Percentiles rank a stretch among this genome's conserved stretches.
These are phyloP conservation scores for Jaminaea rosea DNA, from an alignment of 1,284 basidiomycete species.

Conservation along the genomic window DNA sequence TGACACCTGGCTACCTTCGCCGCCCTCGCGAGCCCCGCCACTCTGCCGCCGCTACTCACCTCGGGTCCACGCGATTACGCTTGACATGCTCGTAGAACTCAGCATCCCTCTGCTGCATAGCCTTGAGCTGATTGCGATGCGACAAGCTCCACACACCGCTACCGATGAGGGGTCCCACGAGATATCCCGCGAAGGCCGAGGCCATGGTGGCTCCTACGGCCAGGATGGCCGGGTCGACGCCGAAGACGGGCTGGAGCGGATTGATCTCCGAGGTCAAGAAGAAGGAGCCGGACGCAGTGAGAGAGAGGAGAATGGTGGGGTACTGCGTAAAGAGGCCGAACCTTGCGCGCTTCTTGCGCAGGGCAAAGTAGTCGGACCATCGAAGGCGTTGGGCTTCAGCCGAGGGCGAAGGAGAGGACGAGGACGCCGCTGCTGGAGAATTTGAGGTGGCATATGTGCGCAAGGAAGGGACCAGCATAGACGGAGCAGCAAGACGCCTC, in stretches of 20 bases:
- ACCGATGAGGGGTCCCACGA: slow-evolving; percentile 37
- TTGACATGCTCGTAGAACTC: slow-evolving; percentile 41
- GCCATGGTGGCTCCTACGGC: slow-evolving; percentile 35
- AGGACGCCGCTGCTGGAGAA: too few species aligned
- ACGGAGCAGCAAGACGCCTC: too few species aligned
- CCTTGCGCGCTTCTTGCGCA: too few species aligned
- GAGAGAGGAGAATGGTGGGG: slow-evolving; percentile 36
- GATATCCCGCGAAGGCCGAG: slow-evolving; percentile 26
- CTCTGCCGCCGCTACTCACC: too few species aligned
- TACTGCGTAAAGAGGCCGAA: too few species aligned
- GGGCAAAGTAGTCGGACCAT: too few species aligned
- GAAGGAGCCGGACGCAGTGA: slow-evolving; percentile 27
- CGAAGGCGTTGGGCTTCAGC: too few species aligned
- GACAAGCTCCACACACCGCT: slow-evolving; percentile 27
- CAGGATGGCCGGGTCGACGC: slow-evolving; percentile 37
- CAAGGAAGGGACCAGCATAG: too few species aligned
- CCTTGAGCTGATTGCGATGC: slow-evolving; percentile 23
- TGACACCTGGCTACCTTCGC: too few species aligned
- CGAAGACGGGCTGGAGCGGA: slow-evolving; percentile 27
- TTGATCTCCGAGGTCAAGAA: slow-evolving; percentile 39
- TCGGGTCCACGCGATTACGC: slow-evolving; percentile 33
- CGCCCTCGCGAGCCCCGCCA: too few species aligned
- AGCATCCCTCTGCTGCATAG: slow-evolving; percentile 34
- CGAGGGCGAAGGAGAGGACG: too few species aligned
- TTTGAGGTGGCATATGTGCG: too few species aligned